phyloP scores from a whole-genome alignment of 148 eudicot genomes.

The Selenicereus undatus region DNA sequence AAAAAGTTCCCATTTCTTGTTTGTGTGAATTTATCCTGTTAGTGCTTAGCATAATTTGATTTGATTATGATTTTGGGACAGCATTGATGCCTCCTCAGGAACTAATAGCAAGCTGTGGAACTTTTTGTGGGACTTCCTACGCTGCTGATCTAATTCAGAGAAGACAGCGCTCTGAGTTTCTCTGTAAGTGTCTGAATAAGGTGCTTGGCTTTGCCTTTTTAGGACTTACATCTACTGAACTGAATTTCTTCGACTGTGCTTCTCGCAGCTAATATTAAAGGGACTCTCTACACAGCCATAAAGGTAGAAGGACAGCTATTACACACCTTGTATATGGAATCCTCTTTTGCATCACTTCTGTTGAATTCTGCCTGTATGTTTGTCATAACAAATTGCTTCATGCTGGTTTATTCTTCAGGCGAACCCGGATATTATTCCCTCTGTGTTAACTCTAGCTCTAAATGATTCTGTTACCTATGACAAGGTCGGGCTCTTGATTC shows the following conservation, averaged over 20 bases:
- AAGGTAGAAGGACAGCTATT: conserved; percentile 42
- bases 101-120: conserved; percentile 51
- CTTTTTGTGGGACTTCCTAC: conserved; percentile 56
- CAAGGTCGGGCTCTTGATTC: conserved; percentile 52
- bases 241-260: conserved; percentile 17
- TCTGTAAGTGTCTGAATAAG: conserved; percentile 39
- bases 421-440: conserved; percentile 65
- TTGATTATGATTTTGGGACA: conserved; percentile 47
- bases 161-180: conserved; percentile 86
- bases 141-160: conserved; percentile 94
- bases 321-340: background rate
- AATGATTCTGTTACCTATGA: conserved; percentile 89
- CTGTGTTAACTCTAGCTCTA: conserved; percentile 67
- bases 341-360: background rate
- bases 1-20: too few species aligned
- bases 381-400: background rate
- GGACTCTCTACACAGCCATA: conserved; percentile 52
- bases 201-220: conserved; percentile 3
- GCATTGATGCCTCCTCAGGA: conserved; percentile 57
- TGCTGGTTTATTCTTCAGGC: conserved; percentile 38
- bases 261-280: conserved; percentile 65
- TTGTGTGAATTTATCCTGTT: background rate
- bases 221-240: conserved; percentile 2
- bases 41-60: conserved; percentile 25
- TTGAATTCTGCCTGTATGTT: background rate